A percentile compares a stretch with the other conserved stretches of the same genome.
Evolutionary conservation across 202 grass and related monocot genomes (phyloP).

Genomic region (Digitaria exilis): DNA sequence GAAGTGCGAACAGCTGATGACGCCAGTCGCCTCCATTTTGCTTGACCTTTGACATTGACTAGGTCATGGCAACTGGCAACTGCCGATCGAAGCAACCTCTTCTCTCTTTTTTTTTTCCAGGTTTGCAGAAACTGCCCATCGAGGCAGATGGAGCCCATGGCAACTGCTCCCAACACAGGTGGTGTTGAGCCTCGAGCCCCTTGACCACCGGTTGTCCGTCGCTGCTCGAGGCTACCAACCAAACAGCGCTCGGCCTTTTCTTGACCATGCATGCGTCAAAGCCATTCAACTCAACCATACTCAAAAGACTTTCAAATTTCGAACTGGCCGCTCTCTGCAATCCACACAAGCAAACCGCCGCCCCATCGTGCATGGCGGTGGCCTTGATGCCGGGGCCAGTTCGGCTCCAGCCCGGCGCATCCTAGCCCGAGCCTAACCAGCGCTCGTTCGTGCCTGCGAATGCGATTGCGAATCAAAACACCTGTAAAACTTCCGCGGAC

Average conservation of each 20-base stretch:
- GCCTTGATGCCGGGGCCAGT: slow-evolving; percentile 17
- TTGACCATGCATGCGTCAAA: slow-evolving; percentile 4
- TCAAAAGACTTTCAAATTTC: background rate
- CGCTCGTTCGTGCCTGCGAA: background rate
- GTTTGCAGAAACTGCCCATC: background rate
- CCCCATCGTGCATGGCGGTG: background rate
- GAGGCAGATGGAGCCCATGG: background rate
- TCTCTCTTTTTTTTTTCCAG: background rate
- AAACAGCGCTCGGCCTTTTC: background rate
- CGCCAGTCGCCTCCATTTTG: background rate
- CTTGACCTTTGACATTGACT: background rate
- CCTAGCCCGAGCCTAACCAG: background rate
- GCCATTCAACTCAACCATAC: background rate
- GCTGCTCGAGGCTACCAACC: slow-evolving; percentile 35
- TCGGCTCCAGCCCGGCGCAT: slow-evolving; percentile 10
- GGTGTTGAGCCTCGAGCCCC: background rate
- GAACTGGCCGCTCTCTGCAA: background rate
- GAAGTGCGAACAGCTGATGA: no score
- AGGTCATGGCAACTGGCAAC: no score
- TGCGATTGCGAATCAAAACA: background rate
- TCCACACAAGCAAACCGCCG: no score
- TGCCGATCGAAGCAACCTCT: no score
- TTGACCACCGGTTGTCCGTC: background rate
- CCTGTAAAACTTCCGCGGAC: background rate
- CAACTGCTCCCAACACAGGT: background rate